Evolutionary conservation across 352 stramenopile genomes (phyloP), one percentile per base, ranked within the genome.

Genomic region (Globisporangium uncinulatum): DNA sequence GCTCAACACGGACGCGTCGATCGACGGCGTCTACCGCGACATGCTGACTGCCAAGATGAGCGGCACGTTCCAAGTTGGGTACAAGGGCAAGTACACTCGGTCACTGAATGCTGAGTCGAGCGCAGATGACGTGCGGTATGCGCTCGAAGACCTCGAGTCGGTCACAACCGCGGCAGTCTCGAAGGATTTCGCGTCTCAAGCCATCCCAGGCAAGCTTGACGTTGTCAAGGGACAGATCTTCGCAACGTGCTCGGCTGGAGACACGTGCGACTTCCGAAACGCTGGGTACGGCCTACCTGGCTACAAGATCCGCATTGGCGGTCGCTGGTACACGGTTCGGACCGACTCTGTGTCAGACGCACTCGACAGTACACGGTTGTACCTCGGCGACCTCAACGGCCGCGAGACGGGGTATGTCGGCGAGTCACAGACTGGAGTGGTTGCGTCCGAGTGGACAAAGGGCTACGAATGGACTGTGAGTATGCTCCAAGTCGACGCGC

Each of bases 41-140:
- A 54, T 71, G 0, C 55, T 61, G 6, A 58, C 59, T 0, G 67
- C 77, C 7, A 74, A 64, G 45, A 91, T 93, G 79, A 93, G 83
- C 32, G 81, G 83, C 1, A 94, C 81, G 17, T 92, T 92, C 61
- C 80, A 89, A 57, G 62, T 94, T 8, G 79, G 80, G 0, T 92
- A 89, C 60, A 68, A 73, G 14, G 74, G 65, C 29, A 63, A 66
- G 36, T 89, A 76, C 47, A 94, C 81, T 0, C 74, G 72, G 0
- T 67, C 78, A 0, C 50, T 94, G 19, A 91, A 94, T 32, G 70
- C 79, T 1, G 77, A 89, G 53, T 90, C 81, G 1, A 83, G 65
- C n/a, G 76, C 65, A 0, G 54, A 75, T 19, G 80, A 91, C 29
- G 54, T 93, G 9, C 75, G 79, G 5, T 87, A 82, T 53, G 80